Conservation (phyloP, 1,284 basidiomycete genomes). For the Heterobasidion annosum region DNA sequence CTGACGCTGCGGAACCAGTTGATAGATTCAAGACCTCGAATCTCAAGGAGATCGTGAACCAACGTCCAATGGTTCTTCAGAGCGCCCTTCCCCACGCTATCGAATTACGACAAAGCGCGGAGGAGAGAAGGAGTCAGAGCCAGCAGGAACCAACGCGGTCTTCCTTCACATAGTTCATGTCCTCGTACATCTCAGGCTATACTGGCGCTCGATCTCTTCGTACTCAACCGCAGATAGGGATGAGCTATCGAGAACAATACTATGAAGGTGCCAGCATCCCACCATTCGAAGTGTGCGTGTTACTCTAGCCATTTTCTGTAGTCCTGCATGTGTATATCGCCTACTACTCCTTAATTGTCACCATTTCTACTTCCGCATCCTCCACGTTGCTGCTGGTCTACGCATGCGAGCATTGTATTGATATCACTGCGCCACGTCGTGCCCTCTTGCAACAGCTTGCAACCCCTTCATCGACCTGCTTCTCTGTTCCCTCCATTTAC, state of each 20-base stretch:
- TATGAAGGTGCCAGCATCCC: conserved; percentile 10
- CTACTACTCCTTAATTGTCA: not conserved
- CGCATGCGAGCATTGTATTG: not conserved
- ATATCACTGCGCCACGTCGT: not conserved
- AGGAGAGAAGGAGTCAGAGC: not conserved
- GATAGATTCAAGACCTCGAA: too few relatives aligned
- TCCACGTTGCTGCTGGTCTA: not conserved
- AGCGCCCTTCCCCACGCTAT: not conserved
- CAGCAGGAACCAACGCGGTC: not conserved
- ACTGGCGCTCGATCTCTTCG: not conserved
- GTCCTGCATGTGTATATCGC: not conserved
- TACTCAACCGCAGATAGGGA: conserved; percentile 1
- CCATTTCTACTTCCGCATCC: not conserved
- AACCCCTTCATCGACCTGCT: too few relatives aligned
- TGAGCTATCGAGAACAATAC: conserved; percentile 6
- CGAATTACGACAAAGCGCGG: not conserved
- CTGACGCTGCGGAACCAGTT: too few relatives aligned
- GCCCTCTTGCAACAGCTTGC: too few relatives aligned
- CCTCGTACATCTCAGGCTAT: not conserved
- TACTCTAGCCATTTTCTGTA: conserved; percentile 2
- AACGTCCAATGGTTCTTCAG: too few relatives aligned
- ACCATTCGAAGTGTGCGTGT: conserved; percentile 12
- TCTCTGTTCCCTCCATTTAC: too few relatives aligned
- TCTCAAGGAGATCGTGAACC: too few relatives aligned
- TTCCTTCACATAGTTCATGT: not conserved